Evolutionary conservation across 1,139 yeast genomes (phyloP).

Genomic region (Taphrina pruni): DNA sequence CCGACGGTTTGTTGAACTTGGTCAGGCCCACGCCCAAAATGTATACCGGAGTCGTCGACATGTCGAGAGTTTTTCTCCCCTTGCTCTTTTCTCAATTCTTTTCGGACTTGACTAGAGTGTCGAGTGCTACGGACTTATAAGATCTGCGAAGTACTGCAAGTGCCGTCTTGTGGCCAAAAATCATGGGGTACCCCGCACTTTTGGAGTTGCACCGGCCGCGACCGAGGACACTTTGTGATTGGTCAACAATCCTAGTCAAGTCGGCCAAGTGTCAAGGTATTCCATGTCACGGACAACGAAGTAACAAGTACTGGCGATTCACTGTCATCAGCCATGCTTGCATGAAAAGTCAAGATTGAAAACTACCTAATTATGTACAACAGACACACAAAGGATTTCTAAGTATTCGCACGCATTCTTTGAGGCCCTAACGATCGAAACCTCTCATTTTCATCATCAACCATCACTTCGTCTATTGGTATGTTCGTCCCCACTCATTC

Average conservation of each 20-base stretch:
- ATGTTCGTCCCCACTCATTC: neutral
- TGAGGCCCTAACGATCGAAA: neutral
- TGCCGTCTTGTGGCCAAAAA: constrained; percentile 2
- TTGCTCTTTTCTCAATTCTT: neutral
- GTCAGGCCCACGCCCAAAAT: constrained; percentile 51
- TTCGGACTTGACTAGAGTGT: too few relatives aligned
- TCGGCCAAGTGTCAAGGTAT: too few relatives aligned
- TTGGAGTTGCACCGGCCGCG: neutral
- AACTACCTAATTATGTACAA: constrained; percentile 6
- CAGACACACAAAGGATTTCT: neutral
- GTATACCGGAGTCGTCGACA: constrained; percentile 40
- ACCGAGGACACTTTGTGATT: neutral
- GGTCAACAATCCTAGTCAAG: neutral
- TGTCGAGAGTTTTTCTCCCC: neutral
- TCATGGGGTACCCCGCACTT: constrained; percentile 20
- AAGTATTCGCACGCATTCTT: neutral
- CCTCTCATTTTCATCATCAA: neutral
- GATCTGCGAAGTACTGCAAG: neutral
- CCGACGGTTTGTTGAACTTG: constrained; percentile 49
- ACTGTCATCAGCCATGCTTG: too few relatives aligned
- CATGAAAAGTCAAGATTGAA: constrained; percentile 1
- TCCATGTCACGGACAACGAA: too few relatives aligned
- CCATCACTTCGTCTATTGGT: neutral
- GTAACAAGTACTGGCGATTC: too few relatives aligned
- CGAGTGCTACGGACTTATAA: too few relatives aligned